A percentile compares a stretch with the other conserved stretches of the same genome.
Conservation (phyloP, 2,329 filamentous ascomycete species). For the Diaporthe sp. region DNA sequence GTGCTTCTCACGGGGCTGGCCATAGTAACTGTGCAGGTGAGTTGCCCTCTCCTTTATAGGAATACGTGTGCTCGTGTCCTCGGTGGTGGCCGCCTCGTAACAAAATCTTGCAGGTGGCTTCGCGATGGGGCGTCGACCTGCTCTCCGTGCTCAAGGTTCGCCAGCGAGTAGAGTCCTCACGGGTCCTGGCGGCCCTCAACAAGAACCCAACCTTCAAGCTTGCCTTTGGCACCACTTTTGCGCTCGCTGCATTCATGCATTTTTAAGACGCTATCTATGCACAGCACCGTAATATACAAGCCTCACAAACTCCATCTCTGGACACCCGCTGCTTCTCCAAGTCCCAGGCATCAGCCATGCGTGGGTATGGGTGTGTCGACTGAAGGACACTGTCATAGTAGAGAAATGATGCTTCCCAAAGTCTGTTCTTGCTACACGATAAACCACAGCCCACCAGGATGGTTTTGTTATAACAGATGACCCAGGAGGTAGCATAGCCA, state of each 20-base stretch:
- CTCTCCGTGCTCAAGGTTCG: slow-evolving; percentile 53
- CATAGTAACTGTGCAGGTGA: slow-evolving; percentile 73
- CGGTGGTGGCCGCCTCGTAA: slow-evolving; percentile 18
- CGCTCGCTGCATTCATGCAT: slow-evolving; percentile 74
- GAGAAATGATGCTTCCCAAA: background rate
- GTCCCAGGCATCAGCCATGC: background rate
- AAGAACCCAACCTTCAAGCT: slow-evolving; percentile 74
- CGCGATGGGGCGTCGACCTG: slow-evolving; percentile 57
- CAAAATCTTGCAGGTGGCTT: slow-evolving; percentile 52
- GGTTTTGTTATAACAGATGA: background rate
- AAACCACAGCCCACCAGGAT: background rate
- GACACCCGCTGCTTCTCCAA: background rate
- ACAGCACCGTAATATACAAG: slow-evolving; percentile 25
- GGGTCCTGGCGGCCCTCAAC: slow-evolving; percentile 63
- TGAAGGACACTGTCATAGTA: background rate
- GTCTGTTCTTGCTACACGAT: background rate
- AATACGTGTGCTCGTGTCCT: background rate
- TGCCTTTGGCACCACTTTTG: slow-evolving; percentile 80
- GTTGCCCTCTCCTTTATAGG: slow-evolving; percentile 40
- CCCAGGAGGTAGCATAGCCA: background rate
- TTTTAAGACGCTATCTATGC: slow-evolving; percentile 47
- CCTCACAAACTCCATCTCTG: slow-evolving; percentile 6
- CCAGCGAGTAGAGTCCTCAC: slow-evolving; percentile 52
- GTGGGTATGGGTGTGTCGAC: too few species aligned
- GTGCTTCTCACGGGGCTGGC: slow-evolving; percentile 75